phyloP scores from a whole-genome alignment of 495 filamentous ascomycete genomes.

The Penicillium diatomitis region DNA sequence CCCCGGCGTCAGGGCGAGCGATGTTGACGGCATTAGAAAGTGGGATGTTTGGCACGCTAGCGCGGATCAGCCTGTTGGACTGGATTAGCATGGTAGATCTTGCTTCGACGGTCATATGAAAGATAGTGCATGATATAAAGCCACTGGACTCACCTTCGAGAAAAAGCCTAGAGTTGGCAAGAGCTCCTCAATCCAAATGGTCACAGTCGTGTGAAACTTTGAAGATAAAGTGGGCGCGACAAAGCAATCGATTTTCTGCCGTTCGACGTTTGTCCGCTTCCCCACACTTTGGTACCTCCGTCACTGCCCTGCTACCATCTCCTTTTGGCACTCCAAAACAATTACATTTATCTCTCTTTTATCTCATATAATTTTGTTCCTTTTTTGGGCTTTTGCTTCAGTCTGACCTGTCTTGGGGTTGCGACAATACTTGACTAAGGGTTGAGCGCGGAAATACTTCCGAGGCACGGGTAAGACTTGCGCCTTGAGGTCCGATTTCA shows the following conservation, averaged over 20 bases:
- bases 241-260: conserved; percentile 24
- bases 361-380: conserved; percentile 4
- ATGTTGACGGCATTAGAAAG: conserved; percentile 41
- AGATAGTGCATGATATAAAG: neutral
- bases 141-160: neutral
- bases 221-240: conserved; percentile 14
- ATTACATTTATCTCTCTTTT: neutral
- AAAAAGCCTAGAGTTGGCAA: neutral
- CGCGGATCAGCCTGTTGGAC: neutral
- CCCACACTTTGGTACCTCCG: conserved; percentile 20
- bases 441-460: conserved; percentile 19
- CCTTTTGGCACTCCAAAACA: neutral
- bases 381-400: neutral
- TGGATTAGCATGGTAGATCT: neutral
- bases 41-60: conserved; percentile 10
- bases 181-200: neutral
- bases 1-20: conserved; percentile 50
- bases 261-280: conserved; percentile 22
- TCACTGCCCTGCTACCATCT: conserved; percentile 9
- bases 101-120: neutral
- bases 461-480: conserved; percentile 35
- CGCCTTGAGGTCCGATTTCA: conserved; percentile 35
- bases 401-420: neutral
- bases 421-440: conserved; percentile 13
- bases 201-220: neutral